A percentile compares a stretch with the other conserved stretches of the same genome.
phyloP scores from a whole-genome alignment of 2,329 filamentous ascomycete species.

The Exophiala aquamarina region DNA sequence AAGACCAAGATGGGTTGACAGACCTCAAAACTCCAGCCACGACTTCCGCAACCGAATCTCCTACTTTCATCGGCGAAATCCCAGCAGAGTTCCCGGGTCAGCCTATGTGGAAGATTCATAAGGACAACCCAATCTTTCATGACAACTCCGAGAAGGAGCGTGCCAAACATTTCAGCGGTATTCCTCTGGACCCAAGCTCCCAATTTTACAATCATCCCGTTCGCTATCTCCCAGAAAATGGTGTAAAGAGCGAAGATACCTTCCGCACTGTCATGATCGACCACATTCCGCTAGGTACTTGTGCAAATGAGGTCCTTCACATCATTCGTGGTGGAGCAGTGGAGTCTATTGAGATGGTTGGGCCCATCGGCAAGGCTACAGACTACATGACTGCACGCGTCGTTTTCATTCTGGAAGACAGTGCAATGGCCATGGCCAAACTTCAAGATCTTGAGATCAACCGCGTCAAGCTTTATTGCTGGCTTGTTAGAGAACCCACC shows the following conservation, averaged over 20 bases:
- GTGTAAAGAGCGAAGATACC: constrained; percentile 14
- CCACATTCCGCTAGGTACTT: constrained; percentile 22
- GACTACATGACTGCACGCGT: constrained; percentile 27
- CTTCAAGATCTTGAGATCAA: constrained; percentile 24
- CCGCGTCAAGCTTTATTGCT: constrained; percentile 18
- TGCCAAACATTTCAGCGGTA: neutral
- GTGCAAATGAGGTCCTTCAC: constrained; percentile 19
- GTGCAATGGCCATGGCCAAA: constrained; percentile 21
- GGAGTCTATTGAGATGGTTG: constrained; percentile 25
- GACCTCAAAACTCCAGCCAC: too few relatives aligned
- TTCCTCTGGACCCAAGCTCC: constrained; percentile 3
- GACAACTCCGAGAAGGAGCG: constrained; percentile 13
- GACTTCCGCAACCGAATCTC: neutral
- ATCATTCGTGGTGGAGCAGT: constrained; percentile 22
- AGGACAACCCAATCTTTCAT: constrained; percentile 23
- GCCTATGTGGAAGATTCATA: constrained; percentile 16
- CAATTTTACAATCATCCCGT: constrained; percentile 22
- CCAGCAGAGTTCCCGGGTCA: constrained; percentile 11
- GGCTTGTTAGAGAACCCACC: constrained; percentile 26
- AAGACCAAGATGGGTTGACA: too few relatives aligned
- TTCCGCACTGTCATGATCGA: constrained; percentile 30
- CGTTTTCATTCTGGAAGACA: constrained; percentile 21
- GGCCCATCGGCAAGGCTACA: constrained; percentile 20
- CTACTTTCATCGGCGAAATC: constrained; percentile 8
- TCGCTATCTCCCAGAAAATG: constrained; percentile 24